phyloP scores from a whole-genome alignment of 148 eudicot genomes.

The Spergularia marina region DNA sequence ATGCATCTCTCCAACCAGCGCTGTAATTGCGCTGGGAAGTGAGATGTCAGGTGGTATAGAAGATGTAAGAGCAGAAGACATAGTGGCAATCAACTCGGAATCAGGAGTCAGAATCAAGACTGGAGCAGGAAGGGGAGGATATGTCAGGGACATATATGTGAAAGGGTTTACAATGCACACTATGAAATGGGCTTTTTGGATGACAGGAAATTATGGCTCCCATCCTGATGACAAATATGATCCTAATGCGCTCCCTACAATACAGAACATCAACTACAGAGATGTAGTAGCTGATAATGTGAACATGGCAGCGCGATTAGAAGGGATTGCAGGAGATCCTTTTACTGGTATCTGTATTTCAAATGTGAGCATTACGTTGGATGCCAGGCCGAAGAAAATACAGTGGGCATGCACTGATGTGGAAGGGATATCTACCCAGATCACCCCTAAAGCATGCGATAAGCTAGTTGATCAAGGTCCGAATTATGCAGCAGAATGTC shows the following conservation, averaged over 20 bases:
- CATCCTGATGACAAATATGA: conserved; percentile 75
- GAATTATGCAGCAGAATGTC: conserved; percentile 33
- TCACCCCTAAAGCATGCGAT: conserved; percentile 65
- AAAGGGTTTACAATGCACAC: conserved; percentile 68
- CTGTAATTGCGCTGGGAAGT: conserved; percentile 86
- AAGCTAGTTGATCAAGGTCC: conserved; percentile 49
- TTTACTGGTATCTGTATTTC: conserved; percentile 85
- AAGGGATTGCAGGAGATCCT: conserved; percentile 74
- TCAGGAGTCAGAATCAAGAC: conserved; percentile 90
- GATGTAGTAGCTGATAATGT: conserved; percentile 80
- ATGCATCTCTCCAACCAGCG: conserved; percentile 86
- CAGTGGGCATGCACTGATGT: conserved; percentile 78
- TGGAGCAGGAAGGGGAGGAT: conserved; percentile 78
- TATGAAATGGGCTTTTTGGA: conserved; percentile 94
- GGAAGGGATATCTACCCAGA: conserved; percentile 64
- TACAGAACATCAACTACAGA: conserved; percentile 73
- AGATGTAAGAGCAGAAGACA: conserved; percentile 87
- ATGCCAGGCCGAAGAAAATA: conserved; percentile 55
- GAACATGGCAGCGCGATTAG: conserved; percentile 66
- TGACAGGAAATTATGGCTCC: conserved; percentile 87
- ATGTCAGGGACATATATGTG: conserved; percentile 77
- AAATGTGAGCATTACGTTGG: conserved; percentile 67
- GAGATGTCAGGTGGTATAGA: conserved; percentile 97
- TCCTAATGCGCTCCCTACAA: conserved; percentile 65
- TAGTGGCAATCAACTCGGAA: conserved; percentile 72